These are phyloP conservation scores for Xylaria polymorpha DNA, from an alignment of 2,329 filamentous ascomycete species.

Conservation along the genomic window DNA sequence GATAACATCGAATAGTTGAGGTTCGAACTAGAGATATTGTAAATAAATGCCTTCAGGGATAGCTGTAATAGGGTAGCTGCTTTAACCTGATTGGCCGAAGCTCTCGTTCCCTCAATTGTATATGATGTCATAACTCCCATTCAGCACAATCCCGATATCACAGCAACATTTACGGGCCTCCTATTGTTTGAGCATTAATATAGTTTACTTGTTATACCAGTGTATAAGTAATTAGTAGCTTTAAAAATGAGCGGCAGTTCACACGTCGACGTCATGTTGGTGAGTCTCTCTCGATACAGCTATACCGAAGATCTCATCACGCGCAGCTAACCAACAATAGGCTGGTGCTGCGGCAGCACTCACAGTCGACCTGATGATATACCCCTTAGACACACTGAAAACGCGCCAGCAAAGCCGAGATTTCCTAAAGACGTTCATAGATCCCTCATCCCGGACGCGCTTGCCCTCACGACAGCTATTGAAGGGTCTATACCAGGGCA, in stretches of 20 bases:
- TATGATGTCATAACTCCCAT: slow-evolving; percentile 32
- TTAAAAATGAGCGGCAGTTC: slow-evolving; percentile 45
- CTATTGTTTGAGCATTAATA: not conserved
- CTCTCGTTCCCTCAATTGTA: slow-evolving; percentile 1
- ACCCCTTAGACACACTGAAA: slow-evolving; percentile 90
- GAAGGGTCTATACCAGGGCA: slow-evolving; percentile 84
- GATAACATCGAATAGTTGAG: not conserved
- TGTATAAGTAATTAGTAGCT: not conserved
- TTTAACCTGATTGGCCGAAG: slow-evolving; percentile 28
- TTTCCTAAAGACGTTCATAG: slow-evolving; percentile 74
- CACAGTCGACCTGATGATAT: slow-evolving; percentile 85
- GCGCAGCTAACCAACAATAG: slow-evolving; percentile 55
- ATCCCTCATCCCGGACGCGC: slow-evolving; percentile 63
- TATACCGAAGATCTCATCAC: not conserved
- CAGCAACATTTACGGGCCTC: slow-evolving; percentile 10
- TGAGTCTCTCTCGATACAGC: slow-evolving; percentile 37
- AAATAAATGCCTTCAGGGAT: not conserved
- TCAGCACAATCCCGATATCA: slow-evolving; percentile 21
- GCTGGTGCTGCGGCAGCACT: slow-evolving; percentile 88
- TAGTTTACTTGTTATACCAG: not conserved
- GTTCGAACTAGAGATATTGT: not conserved
- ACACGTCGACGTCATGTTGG: slow-evolving; percentile 48
- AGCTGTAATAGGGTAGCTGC: slow-evolving; percentile 17
- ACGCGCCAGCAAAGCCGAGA: slow-evolving; percentile 84
- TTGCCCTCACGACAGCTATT: slow-evolving; percentile 63